A percentile compares a stretch with the other conserved stretches of the same genome.
phyloP scores from a whole-genome alignment of 768 basidiomycete species.

The Coprinopsis marcescibilis region DNA sequence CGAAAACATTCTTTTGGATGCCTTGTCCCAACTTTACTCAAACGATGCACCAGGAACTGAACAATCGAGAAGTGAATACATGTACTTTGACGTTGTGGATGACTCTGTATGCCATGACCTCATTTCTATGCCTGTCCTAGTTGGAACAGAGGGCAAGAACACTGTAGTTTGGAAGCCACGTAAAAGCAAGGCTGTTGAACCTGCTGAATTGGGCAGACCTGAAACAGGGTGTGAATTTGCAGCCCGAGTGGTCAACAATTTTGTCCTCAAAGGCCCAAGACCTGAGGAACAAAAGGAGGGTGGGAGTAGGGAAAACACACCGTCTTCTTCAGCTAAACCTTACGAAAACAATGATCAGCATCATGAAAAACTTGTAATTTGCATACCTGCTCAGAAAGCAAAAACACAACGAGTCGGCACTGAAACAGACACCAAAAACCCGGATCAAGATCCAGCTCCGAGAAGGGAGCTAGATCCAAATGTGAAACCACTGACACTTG shows the following conservation, averaged over 20 bases:
- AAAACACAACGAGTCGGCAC: no score
- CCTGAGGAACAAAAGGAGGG: conserved; percentile 19
- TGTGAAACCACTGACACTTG: not conserved
- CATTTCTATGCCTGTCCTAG: conserved; percentile 2
- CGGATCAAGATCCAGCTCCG: not conserved
- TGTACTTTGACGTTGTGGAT: conserved; percentile 14
- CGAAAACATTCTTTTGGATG: conserved; percentile 35
- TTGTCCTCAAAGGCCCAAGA: conserved; percentile 24
- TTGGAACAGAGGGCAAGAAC: conserved; percentile 5
- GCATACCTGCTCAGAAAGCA: no score
- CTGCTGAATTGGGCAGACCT: conserved; percentile 13
- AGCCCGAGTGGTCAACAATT: conserved; percentile 13
- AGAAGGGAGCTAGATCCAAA: not conserved
- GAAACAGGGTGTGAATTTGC: conserved; percentile 19
- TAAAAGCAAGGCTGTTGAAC: no score
- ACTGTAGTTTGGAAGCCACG: no score
- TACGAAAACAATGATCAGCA: no score
- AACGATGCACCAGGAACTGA: conserved; percentile 20
- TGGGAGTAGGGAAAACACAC: conserved; percentile 11
- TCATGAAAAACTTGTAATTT: no score
- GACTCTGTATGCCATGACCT: not conserved
- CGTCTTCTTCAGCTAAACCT: no score
- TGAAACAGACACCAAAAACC: not conserved
- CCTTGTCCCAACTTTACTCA: conserved; percentile 28
- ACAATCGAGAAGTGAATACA: conserved; percentile 16